A percentile compares a stretch with the other conserved stretches of the same genome.
Conservation (phyloP, 2,329 filamentous ascomycete genomes). For the Amphichorda felina region DNA sequence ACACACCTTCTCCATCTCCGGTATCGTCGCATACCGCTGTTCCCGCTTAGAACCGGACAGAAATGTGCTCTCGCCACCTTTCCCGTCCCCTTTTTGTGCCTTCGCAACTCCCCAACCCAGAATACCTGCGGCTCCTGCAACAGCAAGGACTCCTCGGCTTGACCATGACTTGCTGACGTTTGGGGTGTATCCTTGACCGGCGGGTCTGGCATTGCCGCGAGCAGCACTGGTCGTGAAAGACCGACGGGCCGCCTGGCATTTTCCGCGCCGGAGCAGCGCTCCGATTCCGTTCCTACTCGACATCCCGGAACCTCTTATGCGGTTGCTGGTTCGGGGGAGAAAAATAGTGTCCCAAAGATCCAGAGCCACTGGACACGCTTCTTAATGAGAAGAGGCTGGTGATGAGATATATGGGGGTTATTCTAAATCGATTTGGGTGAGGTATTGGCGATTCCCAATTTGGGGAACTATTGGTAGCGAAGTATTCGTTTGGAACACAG, state of each 20-base stretch:
- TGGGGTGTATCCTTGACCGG: no score
- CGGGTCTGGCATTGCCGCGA: neutral
- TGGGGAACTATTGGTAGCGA: neutral
- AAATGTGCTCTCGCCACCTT: neutral
- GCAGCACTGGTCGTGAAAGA: neutral
- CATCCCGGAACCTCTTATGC: neutral
- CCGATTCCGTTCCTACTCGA: neutral
- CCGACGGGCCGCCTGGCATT: neutral
- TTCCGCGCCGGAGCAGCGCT: neutral
- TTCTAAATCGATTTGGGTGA: no score
- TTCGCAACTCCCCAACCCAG: conserved; percentile 2
- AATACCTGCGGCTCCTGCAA: conserved; percentile 2
- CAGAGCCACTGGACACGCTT: no score
- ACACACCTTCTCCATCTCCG: conserved; percentile 16
- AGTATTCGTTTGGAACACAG: neutral
- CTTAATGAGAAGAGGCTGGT: no score
- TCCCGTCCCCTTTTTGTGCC: neutral
- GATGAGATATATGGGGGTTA: no score
- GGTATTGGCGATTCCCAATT: neutral
- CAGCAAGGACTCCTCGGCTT: conserved; percentile 3
- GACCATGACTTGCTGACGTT: conserved; percentile 1
- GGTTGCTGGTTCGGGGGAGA: no score
- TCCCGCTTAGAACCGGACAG: neutral
- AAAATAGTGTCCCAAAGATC: no score
- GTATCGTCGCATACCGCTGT: conserved; percentile 22